Evolutionary conservation across 2,329 filamentous ascomycete species (phyloP).

Genomic region (Fusarium brachygibbosum): DNA sequence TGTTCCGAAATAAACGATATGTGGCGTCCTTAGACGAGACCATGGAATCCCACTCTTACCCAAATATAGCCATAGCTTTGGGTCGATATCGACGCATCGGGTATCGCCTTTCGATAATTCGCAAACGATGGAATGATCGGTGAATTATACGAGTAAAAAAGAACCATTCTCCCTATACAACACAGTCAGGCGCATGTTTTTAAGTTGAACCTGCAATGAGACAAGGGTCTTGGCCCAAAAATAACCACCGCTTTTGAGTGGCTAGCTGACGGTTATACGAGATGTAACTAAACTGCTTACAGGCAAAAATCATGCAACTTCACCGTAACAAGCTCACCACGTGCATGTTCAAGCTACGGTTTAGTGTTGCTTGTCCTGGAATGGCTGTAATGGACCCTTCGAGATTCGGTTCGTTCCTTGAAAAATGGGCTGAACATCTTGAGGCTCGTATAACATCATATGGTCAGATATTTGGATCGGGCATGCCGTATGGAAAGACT

Average conservation of each 20-base stretch:
- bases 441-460: conserved; percentile 6
- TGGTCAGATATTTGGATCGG: not conserved
- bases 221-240: conserved; percentile 10
- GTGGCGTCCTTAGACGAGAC: conserved; percentile 13
- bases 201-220: not conserved
- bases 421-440: not conserved
- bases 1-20: not conserved
- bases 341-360: not conserved
- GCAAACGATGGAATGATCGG: conserved; percentile 22
- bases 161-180: not conserved
- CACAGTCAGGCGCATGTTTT: not conserved
- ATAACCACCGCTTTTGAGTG: conserved; percentile 10
- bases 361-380: not conserved
- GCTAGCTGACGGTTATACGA: conserved; percentile 9
- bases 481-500: not conserved
- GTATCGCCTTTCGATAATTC: conserved; percentile 12
- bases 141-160: conserved; percentile 12
- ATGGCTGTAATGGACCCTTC: conserved; percentile 13
- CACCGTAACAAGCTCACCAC: not conserved
- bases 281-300: conserved; percentile 4
- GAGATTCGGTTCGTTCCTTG: conserved; percentile 1
- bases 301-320: conserved; percentile 6
- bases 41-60: not conserved
- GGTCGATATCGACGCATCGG: conserved; percentile 1
- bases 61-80: not conserved